A percentile compares a stretch with the other conserved stretches of the same genome.
Conservation (phyloP, 495 filamentous ascomycete genomes). For the Penicillium cataractarum region DNA sequence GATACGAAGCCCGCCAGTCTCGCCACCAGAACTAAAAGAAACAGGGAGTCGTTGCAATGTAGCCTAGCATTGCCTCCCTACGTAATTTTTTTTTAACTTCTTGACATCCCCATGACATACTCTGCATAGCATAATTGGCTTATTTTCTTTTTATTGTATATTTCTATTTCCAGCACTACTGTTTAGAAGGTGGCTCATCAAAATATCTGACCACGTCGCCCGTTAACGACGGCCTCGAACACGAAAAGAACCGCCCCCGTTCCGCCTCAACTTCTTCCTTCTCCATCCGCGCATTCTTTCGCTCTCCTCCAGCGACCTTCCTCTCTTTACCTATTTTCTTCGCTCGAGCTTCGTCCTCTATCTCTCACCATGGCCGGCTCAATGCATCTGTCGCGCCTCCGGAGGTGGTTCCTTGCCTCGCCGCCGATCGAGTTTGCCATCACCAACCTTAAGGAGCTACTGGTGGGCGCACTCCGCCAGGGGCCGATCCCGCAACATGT, state of each 20-base stretch:
- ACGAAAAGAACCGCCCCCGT: constrained; percentile 2
- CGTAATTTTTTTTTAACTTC: constrained; percentile 4
- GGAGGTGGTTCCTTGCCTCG: constrained; percentile 86
- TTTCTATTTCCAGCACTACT: not conserved
- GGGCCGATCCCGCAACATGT: constrained; percentile 93
- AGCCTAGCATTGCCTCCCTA: constrained; percentile 24
- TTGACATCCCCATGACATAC: constrained; percentile 3
- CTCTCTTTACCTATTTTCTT: constrained; percentile 7
- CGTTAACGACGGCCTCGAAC: constrained; percentile 7
- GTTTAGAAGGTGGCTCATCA: not conserved
- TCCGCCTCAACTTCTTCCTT: constrained; percentile 9
- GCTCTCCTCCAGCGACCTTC: constrained; percentile 4
- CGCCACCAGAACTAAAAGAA: constrained; percentile 17
- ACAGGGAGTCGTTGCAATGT: constrained; percentile 7
- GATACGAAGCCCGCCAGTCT: constrained; percentile 14
- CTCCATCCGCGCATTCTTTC: constrained; percentile 13
- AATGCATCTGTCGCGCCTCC: constrained; percentile 71
- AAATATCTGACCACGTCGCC: constrained; percentile 28
- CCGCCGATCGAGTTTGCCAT: constrained; percentile 87
- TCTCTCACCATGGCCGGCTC: constrained; percentile 48
- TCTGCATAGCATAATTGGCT: not conserved
- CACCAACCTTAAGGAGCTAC: constrained; percentile 69
- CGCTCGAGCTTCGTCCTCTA: constrained; percentile 1
- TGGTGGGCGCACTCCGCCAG: constrained; percentile 85
- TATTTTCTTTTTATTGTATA: not conserved